Evolutionary conservation across 129 eudicot species (phyloP).

Genomic region (Centella asiatica): DNA sequence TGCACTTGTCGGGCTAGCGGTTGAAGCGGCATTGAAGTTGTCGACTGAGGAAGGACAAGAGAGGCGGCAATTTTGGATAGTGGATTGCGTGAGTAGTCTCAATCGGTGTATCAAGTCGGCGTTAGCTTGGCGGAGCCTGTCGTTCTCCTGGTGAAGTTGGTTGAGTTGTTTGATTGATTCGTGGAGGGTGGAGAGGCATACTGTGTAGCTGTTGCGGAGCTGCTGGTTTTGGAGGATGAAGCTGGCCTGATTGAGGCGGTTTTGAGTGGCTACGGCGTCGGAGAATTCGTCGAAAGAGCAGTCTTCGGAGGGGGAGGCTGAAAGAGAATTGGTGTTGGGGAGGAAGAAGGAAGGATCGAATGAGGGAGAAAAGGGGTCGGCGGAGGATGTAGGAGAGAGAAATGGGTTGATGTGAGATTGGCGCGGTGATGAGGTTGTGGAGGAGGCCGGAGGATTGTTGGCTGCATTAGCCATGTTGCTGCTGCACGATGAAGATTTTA

Average conservation of each 20-base stretch:
- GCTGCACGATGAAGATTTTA: slow-evolving; percentile 17
- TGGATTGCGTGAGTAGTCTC: slow-evolving; percentile 35
- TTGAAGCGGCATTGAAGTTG: slow-evolving; percentile 19
- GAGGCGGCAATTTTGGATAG: slow-evolving; percentile 31
- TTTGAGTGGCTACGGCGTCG: slow-evolving; percentile 31
- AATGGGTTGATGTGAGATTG: slow-evolving; percentile 30
- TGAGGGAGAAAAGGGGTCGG: slow-evolving; percentile 3
- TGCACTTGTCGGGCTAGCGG: slow-evolving; percentile 45
- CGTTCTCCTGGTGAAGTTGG: slow-evolving; percentile 52
- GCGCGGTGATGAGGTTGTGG: slow-evolving; percentile 12
- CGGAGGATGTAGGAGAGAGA: slow-evolving; percentile 29
- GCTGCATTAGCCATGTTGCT: background rate
- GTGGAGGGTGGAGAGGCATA: slow-evolving; percentile 47
- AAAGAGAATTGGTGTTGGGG: slow-evolving; percentile 22
- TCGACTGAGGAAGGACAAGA: slow-evolving; percentile 25
- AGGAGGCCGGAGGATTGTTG: background rate
- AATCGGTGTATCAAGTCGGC: slow-evolving; percentile 39
- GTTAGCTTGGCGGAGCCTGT: slow-evolving; percentile 48
- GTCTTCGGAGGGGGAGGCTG: slow-evolving; percentile 44
- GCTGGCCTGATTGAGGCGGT: slow-evolving; percentile 49
- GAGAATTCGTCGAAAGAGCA: slow-evolving; percentile 37
- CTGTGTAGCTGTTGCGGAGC: slow-evolving; percentile 43
- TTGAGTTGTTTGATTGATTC: slow-evolving; percentile 53
- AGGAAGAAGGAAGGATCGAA: slow-evolving; percentile 36
- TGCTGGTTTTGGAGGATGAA: slow-evolving; percentile 60